phyloP scores from a whole-genome alignment of 345 rosid species.

The Eucalyptus sp. region DNA sequence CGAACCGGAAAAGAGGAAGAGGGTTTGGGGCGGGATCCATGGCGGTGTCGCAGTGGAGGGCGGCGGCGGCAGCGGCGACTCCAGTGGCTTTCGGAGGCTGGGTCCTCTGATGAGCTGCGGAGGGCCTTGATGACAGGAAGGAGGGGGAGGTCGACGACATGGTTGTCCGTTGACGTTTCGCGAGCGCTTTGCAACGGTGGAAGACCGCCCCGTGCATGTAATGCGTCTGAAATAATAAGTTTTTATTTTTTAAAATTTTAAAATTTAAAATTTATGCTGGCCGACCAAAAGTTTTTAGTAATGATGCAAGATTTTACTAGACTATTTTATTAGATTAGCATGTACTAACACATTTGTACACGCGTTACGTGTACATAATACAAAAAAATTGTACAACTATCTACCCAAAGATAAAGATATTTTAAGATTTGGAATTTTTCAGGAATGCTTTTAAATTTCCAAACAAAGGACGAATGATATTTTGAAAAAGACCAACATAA shows the following conservation, averaged over 20 bases:
- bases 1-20: background rate
- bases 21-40: constrained; percentile 1
- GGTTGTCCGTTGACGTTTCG: background rate
- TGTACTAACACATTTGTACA: background rate
- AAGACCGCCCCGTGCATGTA: background rate
- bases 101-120: background rate
- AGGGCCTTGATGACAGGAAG: background rate
- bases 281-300: background rate
- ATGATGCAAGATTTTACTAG: background rate
- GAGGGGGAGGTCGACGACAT: background rate
- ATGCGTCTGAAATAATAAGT: background rate
- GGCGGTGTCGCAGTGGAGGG: background rate
- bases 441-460: background rate
- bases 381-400: background rate
- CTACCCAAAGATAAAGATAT: too few relatives aligned
- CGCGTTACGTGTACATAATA: background rate
- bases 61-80: too few relatives aligned
- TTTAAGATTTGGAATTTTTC: background rate
- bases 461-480: background rate
- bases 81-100: background rate
- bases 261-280: background rate
- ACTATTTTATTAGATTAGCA: background rate
- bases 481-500: background rate
- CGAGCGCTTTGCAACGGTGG: background rate
- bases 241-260: background rate